Conservation (phyloP, 352 stramenopile species). For the Thalassiosira oceanica region DNA sequence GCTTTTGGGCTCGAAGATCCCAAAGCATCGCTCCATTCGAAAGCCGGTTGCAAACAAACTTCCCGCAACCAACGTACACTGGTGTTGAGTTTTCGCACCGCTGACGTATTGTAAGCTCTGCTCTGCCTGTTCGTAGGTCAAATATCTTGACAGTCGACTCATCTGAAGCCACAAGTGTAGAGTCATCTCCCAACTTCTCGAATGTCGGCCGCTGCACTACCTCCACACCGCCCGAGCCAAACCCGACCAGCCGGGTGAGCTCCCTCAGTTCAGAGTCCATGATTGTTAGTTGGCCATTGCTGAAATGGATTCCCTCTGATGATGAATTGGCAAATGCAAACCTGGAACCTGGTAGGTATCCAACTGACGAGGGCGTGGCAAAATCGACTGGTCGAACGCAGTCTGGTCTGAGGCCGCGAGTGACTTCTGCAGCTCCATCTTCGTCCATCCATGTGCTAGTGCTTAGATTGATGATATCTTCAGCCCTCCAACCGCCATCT, state of each 20-base stretch:
- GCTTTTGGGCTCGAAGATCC: conserved; percentile 8
- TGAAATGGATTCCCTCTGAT: neutral
- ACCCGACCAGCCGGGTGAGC: neutral
- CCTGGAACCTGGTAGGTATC: conserved; percentile 1
- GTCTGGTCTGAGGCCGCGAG: conserved; percentile 5
- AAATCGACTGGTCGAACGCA: conserved; percentile 1
- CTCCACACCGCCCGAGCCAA: neutral
- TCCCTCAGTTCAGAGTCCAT: conserved; percentile 2
- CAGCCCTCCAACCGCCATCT: neutral
- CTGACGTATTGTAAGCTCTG: conserved; percentile 13
- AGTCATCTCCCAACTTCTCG: conserved; percentile 1
- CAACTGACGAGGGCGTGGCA: conserved; percentile 5
- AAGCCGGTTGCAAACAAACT: conserved; percentile 6
- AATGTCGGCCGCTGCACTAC: conserved; percentile 10
- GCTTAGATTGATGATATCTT: conserved; percentile 11
- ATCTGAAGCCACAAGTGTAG: conserved; percentile 6
- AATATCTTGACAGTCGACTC: conserved; percentile 7
- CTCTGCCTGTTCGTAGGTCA: conserved; percentile 2
- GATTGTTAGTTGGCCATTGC: conserved; percentile 11
- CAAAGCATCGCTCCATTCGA: conserved; percentile 1
- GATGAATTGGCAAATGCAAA: conserved; percentile 4
- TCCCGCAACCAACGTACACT: neutral
- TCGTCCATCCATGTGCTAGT: conserved; percentile 9
- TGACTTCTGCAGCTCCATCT: neutral
- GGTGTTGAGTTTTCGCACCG: conserved; percentile 1